Conservation (phyloP, 2,329 filamentous ascomycete genomes). For the Niveomyces coronatus region DNA sequence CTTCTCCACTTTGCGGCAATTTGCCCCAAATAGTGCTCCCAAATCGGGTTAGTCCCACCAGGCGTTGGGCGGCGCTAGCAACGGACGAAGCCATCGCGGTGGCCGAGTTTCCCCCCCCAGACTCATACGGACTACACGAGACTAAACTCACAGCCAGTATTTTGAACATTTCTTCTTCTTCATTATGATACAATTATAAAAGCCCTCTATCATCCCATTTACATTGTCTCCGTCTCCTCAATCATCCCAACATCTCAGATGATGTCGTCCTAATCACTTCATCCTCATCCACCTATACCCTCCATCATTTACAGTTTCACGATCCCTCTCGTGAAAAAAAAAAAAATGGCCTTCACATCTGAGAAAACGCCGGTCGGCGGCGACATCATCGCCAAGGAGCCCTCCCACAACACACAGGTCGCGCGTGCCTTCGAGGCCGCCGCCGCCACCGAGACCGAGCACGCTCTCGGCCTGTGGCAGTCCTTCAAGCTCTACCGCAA, state of each 20-base stretch:
- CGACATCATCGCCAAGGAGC: neutral
- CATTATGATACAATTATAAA: neutral
- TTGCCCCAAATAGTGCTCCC: no score
- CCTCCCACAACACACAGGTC: neutral
- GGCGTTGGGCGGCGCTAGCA: no score
- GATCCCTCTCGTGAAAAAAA: no score
- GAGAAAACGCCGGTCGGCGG: neutral
- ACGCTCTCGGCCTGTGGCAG: slow-evolving; percentile 20
- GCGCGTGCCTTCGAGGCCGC: slow-evolving; percentile 12
- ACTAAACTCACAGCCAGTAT: neutral
- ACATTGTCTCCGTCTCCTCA: neutral
- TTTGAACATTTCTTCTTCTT: neutral
- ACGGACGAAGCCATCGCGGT: no score
- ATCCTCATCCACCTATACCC: no score
- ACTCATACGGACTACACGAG: no score
- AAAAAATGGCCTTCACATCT: no score
- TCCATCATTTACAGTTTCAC: no score
- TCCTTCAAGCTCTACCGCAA: slow-evolving; percentile 31
- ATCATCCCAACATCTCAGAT: slow-evolving; percentile 1
- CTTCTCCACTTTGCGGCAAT: no score
- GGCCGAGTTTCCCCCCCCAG: no score
- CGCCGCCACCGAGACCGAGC: slow-evolving; percentile 23
- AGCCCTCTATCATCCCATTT: neutral
- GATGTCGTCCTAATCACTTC: no score
- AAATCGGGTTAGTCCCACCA: no score